These are phyloP conservation scores for Phyllosticta ampelicida DNA, from an alignment of 2,329 filamentous ascomycete genomes.

Conservation along the genomic window DNA sequence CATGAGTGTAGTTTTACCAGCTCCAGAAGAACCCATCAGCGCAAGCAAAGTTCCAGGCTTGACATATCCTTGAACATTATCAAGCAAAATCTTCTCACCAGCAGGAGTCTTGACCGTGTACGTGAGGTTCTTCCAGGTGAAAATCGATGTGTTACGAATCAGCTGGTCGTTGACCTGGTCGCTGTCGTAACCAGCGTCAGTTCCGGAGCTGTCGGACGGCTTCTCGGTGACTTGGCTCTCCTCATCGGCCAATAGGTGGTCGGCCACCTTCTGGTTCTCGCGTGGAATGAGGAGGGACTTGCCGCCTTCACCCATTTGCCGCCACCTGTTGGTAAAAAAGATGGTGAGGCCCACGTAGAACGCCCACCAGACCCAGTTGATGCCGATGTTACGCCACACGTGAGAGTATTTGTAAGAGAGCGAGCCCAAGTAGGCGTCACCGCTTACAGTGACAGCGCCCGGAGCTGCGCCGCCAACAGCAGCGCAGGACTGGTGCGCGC, in stretches of 20 bases:
- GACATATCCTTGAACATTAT: conserved; percentile 13
- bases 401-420: conserved; percentile 31
- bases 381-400: conserved; percentile 18
- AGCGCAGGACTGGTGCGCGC: conserved; percentile 41
- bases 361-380: conserved; percentile 51
- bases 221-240: conserved; percentile 31
- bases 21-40: conserved; percentile 11
- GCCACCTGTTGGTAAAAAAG: conserved; percentile 47
- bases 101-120: conserved; percentile 14
- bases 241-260: conserved; percentile 34
- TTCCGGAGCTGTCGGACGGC: neutral
- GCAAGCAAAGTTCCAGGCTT: conserved; percentile 11
- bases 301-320: conserved; percentile 40
- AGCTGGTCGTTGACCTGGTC: conserved; percentile 31
- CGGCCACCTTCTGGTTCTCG: conserved; percentile 28
- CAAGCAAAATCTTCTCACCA: conserved; percentile 8
- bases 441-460: conserved; percentile 41
- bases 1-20: conserved; percentile 7
- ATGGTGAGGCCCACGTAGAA: conserved; percentile 51
- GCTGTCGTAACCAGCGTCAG: neutral
- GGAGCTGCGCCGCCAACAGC: conserved; percentile 45
- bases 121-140: conserved; percentile 46
- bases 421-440: conserved; percentile 47
- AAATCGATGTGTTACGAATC: conserved; percentile 54
- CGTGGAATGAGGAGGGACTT: conserved; percentile 51